Evolutionary conservation across 2,329 filamentous ascomycete genomes (phyloP).

Genomic region (Aspergillus transmontanensis): DNA sequence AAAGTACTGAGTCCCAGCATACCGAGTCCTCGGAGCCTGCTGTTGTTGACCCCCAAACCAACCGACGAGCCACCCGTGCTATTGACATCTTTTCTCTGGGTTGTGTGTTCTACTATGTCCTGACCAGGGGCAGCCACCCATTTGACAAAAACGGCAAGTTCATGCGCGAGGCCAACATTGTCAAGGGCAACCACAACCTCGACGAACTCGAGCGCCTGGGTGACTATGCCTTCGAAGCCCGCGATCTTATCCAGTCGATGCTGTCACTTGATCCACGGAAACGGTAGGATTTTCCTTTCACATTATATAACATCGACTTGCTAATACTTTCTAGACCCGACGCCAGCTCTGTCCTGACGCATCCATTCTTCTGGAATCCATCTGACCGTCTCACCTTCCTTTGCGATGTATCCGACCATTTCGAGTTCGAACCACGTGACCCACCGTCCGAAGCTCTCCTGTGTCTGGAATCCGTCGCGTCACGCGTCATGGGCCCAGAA

Average conservation of each 20-base stretch:
- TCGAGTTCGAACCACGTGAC: conserved; percentile 87
- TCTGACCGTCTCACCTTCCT: conserved; percentile 89
- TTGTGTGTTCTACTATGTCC: conserved; percentile 98
- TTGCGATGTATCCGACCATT: conserved; percentile 96
- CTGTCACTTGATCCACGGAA: conserved; percentile 64
- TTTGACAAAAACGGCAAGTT: conserved; percentile 94
- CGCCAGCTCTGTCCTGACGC: conserved; percentile 78
- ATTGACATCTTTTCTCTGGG: conserved; percentile 98
- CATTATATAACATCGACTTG: not conserved
- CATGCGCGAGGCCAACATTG: conserved; percentile 96
- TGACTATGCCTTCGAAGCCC: conserved; percentile 82
- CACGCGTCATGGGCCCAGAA: conserved; percentile 52
- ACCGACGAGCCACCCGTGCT: conserved; percentile 84
- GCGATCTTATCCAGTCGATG: conserved; percentile 86
- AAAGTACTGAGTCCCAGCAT: conserved; percentile 38
- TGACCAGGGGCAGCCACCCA: conserved; percentile 88
- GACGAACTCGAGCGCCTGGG: conserved; percentile 73
- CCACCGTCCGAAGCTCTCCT: conserved; percentile 71
- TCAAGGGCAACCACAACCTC: conserved; percentile 79
- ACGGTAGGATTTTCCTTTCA: conserved; percentile 43
- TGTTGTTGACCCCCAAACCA: conserved; percentile 58
- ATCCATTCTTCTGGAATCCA: conserved; percentile 94
- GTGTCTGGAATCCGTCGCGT: conserved; percentile 56
- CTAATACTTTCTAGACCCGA: conserved; percentile 56
- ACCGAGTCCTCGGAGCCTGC: conserved; percentile 51